phyloP scores from a whole-genome alignment of 164 flowering plant species.

The Sedum album region DNA sequence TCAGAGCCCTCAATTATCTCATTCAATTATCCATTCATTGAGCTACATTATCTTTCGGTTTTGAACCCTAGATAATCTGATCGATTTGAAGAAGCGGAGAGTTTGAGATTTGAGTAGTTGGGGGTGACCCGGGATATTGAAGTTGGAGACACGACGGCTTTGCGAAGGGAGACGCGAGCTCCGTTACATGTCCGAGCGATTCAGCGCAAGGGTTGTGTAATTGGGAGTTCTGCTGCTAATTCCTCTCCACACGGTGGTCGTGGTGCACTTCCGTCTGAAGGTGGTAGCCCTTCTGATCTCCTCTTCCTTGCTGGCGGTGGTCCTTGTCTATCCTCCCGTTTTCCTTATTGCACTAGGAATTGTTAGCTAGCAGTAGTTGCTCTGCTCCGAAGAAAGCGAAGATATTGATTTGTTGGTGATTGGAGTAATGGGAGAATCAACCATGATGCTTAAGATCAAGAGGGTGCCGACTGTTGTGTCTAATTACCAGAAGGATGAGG shows the following conservation, averaged over 20 bases:
- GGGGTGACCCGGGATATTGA: too few relatives aligned
- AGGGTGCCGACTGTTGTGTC: slow-evolving; percentile 71
- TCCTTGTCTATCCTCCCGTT: slow-evolving; percentile 1
- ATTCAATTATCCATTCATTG: too few relatives aligned
- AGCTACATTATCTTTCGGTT: too few relatives aligned
- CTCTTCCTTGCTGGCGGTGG: slow-evolving; percentile 85
- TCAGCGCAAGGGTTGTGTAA: slow-evolving; percentile 50
- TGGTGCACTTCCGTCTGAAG: slow-evolving; percentile 74
- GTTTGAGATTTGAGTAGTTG: too few relatives aligned
- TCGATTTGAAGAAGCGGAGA: too few relatives aligned
- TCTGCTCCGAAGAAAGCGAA: too few relatives aligned
- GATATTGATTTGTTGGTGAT: neutral
- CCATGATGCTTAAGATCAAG: slow-evolving; percentile 52
- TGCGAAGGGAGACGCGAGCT: too few relatives aligned
- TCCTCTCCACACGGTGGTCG: slow-evolving; percentile 82
- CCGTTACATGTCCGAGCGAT: slow-evolving; percentile 44
- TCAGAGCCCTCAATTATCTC: too few relatives aligned
- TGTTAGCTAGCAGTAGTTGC: too few relatives aligned
- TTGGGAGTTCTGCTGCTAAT: slow-evolving; percentile 16
- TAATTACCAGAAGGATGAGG: slow-evolving; percentile 53
- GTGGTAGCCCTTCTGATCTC: slow-evolving; percentile 71
- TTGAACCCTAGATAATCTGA: too few relatives aligned
- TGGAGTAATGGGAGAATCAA: neutral
- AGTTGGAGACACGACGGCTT: too few relatives aligned
- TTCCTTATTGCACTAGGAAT: too few relatives aligned